phyloP scores from a whole-genome alignment of 495 filamentous ascomycete genomes.

The Aspergillus homomorphus region DNA sequence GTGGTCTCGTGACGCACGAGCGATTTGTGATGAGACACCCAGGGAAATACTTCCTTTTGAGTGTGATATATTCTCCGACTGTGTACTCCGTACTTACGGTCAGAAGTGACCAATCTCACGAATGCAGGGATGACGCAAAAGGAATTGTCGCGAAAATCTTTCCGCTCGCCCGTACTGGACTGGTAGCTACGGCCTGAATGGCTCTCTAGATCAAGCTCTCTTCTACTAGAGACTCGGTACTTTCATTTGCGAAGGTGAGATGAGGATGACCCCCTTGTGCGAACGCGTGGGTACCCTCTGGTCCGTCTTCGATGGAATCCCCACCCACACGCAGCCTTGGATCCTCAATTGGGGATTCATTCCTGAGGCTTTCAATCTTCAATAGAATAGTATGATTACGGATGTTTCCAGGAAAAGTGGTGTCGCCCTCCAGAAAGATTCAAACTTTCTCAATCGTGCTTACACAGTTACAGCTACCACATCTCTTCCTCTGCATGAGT shows the following conservation, averaged over 20 bases:
- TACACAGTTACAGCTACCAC: no score
- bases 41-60: not conserved
- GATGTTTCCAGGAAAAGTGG: not conserved
- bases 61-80: not conserved
- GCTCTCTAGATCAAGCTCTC: no score
- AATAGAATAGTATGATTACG: not conserved
- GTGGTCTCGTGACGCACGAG: not conserved
- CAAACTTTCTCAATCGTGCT: no score
- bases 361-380: not conserved
- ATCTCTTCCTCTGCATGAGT: not conserved
- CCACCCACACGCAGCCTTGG: conserved; percentile 6
- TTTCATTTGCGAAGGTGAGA: conserved; percentile 7
- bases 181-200: not conserved
- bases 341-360: not conserved
- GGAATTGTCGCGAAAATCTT: not conserved
- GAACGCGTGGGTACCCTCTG: conserved; percentile 23
- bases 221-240: no score
- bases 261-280: conserved; percentile 17
- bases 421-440: not conserved
- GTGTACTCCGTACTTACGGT: not conserved
- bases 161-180: not conserved
- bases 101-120: not conserved
- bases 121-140: not conserved
- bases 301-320: conserved; percentile 15
- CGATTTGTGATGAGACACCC: not conserved